Conservation (phyloP, 2,329 filamentous ascomycete genomes). For the Corynespora cassiicola region DNA sequence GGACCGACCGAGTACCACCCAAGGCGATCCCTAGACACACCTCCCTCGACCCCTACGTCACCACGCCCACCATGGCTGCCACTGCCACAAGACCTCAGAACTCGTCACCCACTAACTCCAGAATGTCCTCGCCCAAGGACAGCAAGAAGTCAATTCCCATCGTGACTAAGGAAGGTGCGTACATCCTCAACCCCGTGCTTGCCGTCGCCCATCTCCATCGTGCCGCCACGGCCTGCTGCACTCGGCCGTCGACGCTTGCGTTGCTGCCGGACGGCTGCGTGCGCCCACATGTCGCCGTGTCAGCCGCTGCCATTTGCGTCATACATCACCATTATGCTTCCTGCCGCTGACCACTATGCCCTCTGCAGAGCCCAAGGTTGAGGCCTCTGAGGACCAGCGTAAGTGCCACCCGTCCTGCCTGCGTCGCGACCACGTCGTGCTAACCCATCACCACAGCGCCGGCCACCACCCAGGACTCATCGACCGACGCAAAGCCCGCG, state of each 20-base stretch:
- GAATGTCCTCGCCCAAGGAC: constrained; percentile 48
- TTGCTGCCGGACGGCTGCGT: too few species aligned
- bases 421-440: constrained; percentile 18
- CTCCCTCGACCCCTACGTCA: constrained; percentile 40
- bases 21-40: constrained; percentile 34
- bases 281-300: too few species aligned
- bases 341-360: constrained; percentile 12
- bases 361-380: constrained; percentile 32
- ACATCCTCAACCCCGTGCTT: too few species aligned
- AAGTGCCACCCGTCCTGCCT: constrained; percentile 17
- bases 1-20: constrained; percentile 27
- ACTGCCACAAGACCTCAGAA: constrained; percentile 40
- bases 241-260: too few species aligned
- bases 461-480: constrained; percentile 10
- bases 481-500: constrained; percentile 35
- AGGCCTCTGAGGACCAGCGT: constrained; percentile 31
- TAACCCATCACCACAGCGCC: constrained; percentile 28
- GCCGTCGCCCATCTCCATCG: constrained; percentile 5
- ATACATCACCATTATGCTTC: constrained; percentile 1
- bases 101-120: constrained; percentile 44
- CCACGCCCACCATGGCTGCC: constrained; percentile 41
- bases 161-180: constrained; percentile 46
- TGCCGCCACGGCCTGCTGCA: constrained; percentile 2
- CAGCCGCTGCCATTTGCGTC: too few species aligned
- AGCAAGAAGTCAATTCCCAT: constrained; percentile 39